Evolutionary conservation across 108 stramenopile species (phyloP).

Genomic region (Cyclotella baltica): DNA sequence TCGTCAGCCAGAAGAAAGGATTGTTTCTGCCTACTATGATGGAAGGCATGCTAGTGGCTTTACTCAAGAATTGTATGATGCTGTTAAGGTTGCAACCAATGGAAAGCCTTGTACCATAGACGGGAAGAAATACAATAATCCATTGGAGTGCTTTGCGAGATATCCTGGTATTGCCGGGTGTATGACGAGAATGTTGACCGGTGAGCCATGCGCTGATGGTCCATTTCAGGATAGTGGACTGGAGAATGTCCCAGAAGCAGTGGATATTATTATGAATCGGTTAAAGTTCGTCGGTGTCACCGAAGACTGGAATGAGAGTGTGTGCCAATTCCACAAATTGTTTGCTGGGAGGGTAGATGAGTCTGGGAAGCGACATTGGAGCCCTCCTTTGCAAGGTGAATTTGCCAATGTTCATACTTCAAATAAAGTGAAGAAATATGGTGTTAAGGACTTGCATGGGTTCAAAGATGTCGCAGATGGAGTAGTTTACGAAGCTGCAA

Average conservation of each 20-base stretch:
- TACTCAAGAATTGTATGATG: not conserved
- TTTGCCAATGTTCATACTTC: slow-evolving; percentile 57
- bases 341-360: slow-evolving; percentile 33
- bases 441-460: slow-evolving; percentile 46
- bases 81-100: not conserved
- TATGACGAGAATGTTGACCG: slow-evolving; percentile 52
- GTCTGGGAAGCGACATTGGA: slow-evolving; percentile 25
- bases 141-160: slow-evolving; percentile 46
- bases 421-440: slow-evolving; percentile 22
- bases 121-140: slow-evolving; percentile 31
- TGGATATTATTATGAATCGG: slow-evolving; percentile 43
- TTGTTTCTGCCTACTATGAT: slow-evolving; percentile 49
- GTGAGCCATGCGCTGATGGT: slow-evolving; percentile 45
- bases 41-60: slow-evolving; percentile 45
- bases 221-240: slow-evolving; percentile 32
- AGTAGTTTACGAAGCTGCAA: slow-evolving; percentile 52
- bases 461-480: slow-evolving; percentile 53
- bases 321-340: slow-evolving; percentile 58
- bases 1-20: slow-evolving; percentile 54
- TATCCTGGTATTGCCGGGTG: slow-evolving; percentile 55
- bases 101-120: slow-evolving; percentile 11
- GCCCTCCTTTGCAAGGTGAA: slow-evolving; percentile 49
- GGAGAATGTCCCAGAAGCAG: slow-evolving; percentile 36
- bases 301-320: slow-evolving; percentile 60
- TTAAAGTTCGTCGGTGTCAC: slow-evolving; percentile 51